These are phyloP conservation scores for Aspergillus transmontanensis DNA, from an alignment of 2,329 filamentous ascomycete species.

Conservation along the genomic window DNA sequence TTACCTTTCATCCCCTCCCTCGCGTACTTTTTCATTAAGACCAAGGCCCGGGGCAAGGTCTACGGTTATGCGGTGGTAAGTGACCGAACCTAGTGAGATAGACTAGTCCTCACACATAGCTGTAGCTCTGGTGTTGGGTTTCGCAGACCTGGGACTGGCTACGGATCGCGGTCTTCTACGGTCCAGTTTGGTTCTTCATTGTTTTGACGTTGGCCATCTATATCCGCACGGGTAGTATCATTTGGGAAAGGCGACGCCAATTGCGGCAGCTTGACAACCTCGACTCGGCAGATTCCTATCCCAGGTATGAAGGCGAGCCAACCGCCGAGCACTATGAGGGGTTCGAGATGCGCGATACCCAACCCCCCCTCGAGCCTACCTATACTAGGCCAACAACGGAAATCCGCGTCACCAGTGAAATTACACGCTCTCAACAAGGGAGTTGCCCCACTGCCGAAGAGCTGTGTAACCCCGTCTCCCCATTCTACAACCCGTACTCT, in stretches of 20 bases:
- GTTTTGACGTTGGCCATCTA: conserved; percentile 44
- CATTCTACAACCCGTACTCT: conserved; percentile 32
- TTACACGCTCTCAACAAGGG: conserved; percentile 23
- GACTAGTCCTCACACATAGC: background rate
- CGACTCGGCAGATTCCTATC: conserved; percentile 30
- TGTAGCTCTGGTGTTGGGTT: conserved; percentile 81
- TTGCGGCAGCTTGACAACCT: conserved; percentile 58
- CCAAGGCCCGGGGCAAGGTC: conserved; percentile 56
- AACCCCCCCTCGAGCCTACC: conserved; percentile 46
- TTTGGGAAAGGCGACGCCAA: conserved; percentile 61
- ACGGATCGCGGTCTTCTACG: conserved; percentile 74
- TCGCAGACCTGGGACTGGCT: conserved; percentile 67
- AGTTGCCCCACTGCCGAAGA: background rate
- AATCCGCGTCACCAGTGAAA: conserved; percentile 64
- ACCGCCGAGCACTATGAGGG: background rate
- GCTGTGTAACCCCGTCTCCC: conserved; percentile 12
- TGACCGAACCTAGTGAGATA: conserved; percentile 5
- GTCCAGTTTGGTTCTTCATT: conserved; percentile 47
- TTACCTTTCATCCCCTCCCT: conserved; percentile 71
- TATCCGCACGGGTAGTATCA: conserved; percentile 41
- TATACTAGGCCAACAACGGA: conserved; percentile 64
- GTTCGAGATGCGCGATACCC: conserved; percentile 37
- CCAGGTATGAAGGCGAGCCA: background rate
- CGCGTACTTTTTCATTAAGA: conserved; percentile 66
- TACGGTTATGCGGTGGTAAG: conserved; percentile 71